Percentiles rank a stretch among this genome's conserved stretches.
These are phyloP conservation scores for Catharanthus roseus DNA, from an alignment of 257 asterid genomes.

Conservation along the genomic window DNA sequence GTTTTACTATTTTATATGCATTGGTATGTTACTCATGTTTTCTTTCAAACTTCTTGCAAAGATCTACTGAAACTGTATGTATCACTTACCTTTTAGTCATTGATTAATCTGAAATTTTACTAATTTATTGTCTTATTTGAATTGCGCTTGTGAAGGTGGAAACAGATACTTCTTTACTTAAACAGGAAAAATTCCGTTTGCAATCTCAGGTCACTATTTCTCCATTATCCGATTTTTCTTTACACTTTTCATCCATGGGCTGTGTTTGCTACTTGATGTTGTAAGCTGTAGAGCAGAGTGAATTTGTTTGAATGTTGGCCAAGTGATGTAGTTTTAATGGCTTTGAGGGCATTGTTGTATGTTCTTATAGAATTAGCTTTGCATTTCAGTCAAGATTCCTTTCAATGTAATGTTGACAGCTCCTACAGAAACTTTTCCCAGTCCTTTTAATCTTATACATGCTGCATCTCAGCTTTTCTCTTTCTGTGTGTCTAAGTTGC, in stretches of 20 bases:
- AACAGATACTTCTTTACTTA: conserved; percentile 80
- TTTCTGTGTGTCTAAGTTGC: neutral
- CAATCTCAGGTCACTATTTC: conserved; percentile 55
- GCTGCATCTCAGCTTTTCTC: neutral
- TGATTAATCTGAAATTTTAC: neutral
- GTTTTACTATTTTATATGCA: no score
- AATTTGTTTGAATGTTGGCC: neutral
- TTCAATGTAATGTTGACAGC: no score
- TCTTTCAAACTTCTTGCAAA: no score
- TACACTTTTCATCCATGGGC: neutral
- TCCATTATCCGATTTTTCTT: neutral
- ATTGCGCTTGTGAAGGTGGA: conserved; percentile 36
- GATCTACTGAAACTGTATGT: conserved; percentile 68
- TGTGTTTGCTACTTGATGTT: neutral
- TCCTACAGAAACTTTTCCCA: no score
- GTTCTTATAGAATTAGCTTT: neutral
- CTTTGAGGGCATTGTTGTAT: neutral
- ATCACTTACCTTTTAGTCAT: neutral
- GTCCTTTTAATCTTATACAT: no score
- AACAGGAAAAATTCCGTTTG: conserved; percentile 76
- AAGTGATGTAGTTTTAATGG: neutral
- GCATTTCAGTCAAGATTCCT: neutral
- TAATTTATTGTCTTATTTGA: neutral
- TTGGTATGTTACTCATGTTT: no score
- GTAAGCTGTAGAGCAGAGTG: neutral